Evolutionary conservation across 495 filamentous ascomycete genomes (phyloP).

Genomic region (Delitschia confertaspora): DNA sequence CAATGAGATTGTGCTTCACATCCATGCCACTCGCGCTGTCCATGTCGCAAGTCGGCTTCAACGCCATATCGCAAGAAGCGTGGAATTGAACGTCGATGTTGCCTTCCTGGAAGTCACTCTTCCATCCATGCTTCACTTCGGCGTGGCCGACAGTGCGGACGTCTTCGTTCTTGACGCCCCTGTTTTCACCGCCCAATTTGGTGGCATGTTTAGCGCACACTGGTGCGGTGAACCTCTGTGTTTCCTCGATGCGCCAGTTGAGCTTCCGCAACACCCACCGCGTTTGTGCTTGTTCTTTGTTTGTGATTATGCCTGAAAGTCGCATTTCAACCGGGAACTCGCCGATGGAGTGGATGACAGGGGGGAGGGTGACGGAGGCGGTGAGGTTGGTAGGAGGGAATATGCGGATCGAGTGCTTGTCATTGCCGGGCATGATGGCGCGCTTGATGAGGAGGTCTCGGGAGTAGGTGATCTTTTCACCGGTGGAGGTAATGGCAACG

Average conservation of each 20-base stretch:
- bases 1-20: conserved; percentile 72
- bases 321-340: conserved; percentile 69
- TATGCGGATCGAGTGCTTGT: conserved; percentile 70
- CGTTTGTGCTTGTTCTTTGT: conserved; percentile 51
- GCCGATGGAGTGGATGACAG: conserved; percentile 80
- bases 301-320: conserved; percentile 61
- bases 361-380: conserved; percentile 66
- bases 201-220: conserved; percentile 71
- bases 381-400: conserved; percentile 94
- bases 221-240: conserved; percentile 65
- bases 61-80: conserved; percentile 52
- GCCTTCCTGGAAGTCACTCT: conserved; percentile 59
- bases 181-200: conserved; percentile 61
- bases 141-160: conserved; percentile 62
- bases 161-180: conserved; percentile 71
- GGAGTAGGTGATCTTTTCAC: conserved; percentile 57
- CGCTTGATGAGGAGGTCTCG: conserved; percentile 63
- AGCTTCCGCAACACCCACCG: conserved; percentile 86
- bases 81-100: conserved; percentile 75
- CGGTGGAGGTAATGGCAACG: conserved; percentile 50
- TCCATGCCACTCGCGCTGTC: conserved; percentile 68
- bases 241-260: conserved; percentile 89
- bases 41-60: conserved; percentile 67
- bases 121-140: conserved; percentile 85
- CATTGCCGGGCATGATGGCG: conserved; percentile 64